Base-by-base conservation (phyloP, 208 protist species). In the Phytomonas serpens region DNA sequence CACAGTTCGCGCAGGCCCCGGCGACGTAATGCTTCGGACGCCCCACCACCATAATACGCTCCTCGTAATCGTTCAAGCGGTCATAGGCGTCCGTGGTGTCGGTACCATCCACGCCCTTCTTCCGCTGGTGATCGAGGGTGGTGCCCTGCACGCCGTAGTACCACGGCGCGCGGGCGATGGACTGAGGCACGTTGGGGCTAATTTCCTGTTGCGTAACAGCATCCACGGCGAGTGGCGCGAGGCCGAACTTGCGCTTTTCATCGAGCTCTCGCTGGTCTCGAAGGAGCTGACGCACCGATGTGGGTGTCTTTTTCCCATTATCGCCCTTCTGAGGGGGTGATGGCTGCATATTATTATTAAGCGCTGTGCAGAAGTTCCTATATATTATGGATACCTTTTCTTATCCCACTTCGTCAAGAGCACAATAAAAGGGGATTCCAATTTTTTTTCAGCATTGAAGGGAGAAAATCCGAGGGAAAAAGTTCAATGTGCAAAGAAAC, bases 181-280 rank as follows among this genome's bases (percentile, higher is more conserved):
- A 99, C 78, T 99, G 85, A 10, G 99, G 99, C 30, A 99, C 98
- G 81, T 99, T 99, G 32, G 99, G 98, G 89, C 99, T 99, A 71
- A 97, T 97, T 72, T 95, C 91, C 32, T 87, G 72, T 32, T 90
- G 81, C 30, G 84, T 88, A 32, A 92, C 81, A 23, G 82, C 79
- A 67, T 97, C 93, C 34, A 93, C 84, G 11, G 83, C 85, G 38
- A 95, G 84, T 0, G 93, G 93, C 0, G 93, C 90, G 19, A 94
- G 81, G 30, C 88, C 89, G 64, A 90, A 94, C 69, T 91, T 89
- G 19, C 90, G 84, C 74, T 93, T 91, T 77, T 94, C 90, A 71
- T 95, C 90, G 64, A 97, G 69, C 73, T 96, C 91, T 14, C 85
- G 85, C 69, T 88, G 79, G 61, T 92, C 84, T 19, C 84, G 81